Base-by-base conservation (phyloP, 129 eudicot genomes). In the Erigeron canadensis region DNA sequence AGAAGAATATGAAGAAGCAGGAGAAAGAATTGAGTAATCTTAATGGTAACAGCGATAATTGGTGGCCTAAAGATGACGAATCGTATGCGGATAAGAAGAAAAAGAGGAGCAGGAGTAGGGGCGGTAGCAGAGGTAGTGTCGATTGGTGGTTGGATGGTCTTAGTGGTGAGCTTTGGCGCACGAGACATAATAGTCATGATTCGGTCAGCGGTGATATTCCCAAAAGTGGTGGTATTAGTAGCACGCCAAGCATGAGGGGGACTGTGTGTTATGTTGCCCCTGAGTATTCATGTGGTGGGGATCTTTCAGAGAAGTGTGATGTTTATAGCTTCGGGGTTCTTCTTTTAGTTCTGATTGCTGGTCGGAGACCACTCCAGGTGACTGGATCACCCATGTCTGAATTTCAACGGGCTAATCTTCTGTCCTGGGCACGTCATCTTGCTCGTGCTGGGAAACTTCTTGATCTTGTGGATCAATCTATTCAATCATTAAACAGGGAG, bases 61-160 rank as follows among this genome's bases (percentile, higher is more conserved):
- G 84, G 84, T 89, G 89, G 95, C 91, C 83, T 1, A 85, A 81
- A 42, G 98, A 94, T 11, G 93, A 84, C 18, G 90, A 81, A n/a
- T 10, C 69, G 62, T 79, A 81, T 79, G 19, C 42, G 0, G 88
- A 79, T 4, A 78, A 70, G 53, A 89, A 85, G 81, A 89, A 85
- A 76, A 89, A 85, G 60, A 86, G 95, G 63, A 80, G 83, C 58
- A 74, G 91, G 65, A 93, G 95, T 71, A 77, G 86, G 77, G 79
- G 88, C 54, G 84, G 92, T 63, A 93, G 95, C 51, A 70, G 65
- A 56, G 84, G 96, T 56, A 89, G 95, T 43, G 70, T 94, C 10
- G 98, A 94, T 81, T 84, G 92, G 93, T 94, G 98, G 98, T 71
- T 94, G 65, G 98, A 94, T 67, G 98, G 98, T 39, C 55, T 89